Evolutionary conservation across 345 rosid species (phyloP).

Genomic region (Populus deltoides): DNA sequence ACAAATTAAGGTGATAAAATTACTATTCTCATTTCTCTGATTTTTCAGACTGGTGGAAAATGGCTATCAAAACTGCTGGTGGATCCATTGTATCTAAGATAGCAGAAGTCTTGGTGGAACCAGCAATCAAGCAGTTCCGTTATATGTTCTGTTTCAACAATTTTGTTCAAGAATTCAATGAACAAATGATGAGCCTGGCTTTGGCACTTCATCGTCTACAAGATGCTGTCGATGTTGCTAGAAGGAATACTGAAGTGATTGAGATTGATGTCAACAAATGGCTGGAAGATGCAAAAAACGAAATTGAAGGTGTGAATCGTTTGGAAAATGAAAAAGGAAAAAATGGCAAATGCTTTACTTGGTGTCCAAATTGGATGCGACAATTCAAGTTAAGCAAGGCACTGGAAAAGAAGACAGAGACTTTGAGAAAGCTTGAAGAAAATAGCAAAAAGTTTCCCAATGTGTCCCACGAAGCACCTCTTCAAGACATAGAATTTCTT

Average conservation of each 20-base stretch:
- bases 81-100: not conserved
- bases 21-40: not conserved
- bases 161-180: not conserved
- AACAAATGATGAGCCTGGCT: not conserved
- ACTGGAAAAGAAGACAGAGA: not conserved
- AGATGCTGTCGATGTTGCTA: not conserved
- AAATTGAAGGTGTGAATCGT: not conserved
- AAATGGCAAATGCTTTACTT: not conserved
- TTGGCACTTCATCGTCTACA: not conserved
- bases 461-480: no score
- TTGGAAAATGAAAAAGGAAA: not conserved
- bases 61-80: not conserved
- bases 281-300: not conserved
- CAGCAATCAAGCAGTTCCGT: not conserved
- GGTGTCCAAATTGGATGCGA: not conserved
- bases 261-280: not conserved
- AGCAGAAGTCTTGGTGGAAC: conserved; percentile 1
- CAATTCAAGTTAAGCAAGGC: not conserved
- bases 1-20: no score
- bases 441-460: not conserved
- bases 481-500: no score
- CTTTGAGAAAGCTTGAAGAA: not conserved
- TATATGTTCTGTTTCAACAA: not conserved
- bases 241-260: not conserved
- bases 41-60: not conserved